Evolutionary conservation across 129 eudicot species (phyloP), one percentile per base, ranked within the genome.

Genomic region (Ambrosia trifida): DNA sequence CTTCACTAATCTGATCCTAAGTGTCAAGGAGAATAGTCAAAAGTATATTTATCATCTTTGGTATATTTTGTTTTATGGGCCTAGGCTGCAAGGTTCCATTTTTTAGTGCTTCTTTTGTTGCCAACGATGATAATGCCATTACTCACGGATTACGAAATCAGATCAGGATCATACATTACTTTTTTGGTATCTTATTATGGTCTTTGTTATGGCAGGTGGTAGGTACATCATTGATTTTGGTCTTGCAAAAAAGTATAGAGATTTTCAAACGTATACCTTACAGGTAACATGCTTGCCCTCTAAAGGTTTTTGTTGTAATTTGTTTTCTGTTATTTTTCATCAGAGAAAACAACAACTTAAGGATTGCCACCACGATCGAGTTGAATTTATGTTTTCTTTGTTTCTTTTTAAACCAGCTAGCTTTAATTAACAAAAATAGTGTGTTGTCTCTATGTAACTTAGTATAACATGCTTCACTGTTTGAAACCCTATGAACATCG

Each of bases 11-110:
- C n/a, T n/a, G n/a, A n/a, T n/a, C n/a, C n/a, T n/a, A n/a, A n/a
- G n/a, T n/a, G n/a, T n/a, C n/a, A n/a, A n/a, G n/a, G n/a, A n/a
- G n/a, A n/a, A n/a, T n/a, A n/a, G n/a, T n/a, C n/a, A n/a, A n/a
- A n/a, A n/a, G n/a, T n/a, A n/a, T n/a, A n/a, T n/a, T n/a, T n/a
- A n/a, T n/a, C n/a, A n/a, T n/a, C n/a, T n/a, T n/a, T n/a, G n/a
- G n/a, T n/a, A n/a, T n/a, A n/a, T n/a, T n/a, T 81, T 92, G 89
- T 73, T 75, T 92, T 66, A 92, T 92, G 96, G 98, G 98, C 76
- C 81, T 92, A 76, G 98, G 96, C 30, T 96, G 98, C 79, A 92
- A 87, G 96, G 98, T 86, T n/a, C n/a, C n/a, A n/a, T n/a, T n/a
- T n/a, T n/a, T n/a, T n/a, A n/a, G n/a, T n/a, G n/a, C 8, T 59